These are phyloP conservation scores for Tricholoma sp. DNA, from an alignment of 768 basidiomycete species.

Conservation along the genomic window DNA sequence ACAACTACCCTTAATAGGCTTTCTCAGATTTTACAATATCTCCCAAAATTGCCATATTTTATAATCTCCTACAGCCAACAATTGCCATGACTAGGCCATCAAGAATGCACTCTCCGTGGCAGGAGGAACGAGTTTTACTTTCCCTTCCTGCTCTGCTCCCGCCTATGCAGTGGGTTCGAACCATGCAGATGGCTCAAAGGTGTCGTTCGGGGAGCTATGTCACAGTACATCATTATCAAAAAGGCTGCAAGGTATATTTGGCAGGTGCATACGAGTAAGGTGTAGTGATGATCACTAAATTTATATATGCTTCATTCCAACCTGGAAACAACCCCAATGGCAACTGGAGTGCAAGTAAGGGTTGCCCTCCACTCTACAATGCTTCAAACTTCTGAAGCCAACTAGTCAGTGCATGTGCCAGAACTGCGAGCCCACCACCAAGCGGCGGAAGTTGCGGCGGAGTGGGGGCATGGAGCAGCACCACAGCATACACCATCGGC, in stretches of 20 bases:
- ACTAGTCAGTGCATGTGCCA: constrained; percentile 51
- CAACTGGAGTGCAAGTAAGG: constrained; percentile 65
- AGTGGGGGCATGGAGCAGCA: constrained; percentile 46
- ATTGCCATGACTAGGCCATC: constrained; percentile 53
- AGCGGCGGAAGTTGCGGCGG: constrained; percentile 41
- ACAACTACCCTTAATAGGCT: background rate
- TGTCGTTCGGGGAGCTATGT: constrained; percentile 42
- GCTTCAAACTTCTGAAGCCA: constrained; percentile 1
- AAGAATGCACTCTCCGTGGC: constrained; percentile 55
- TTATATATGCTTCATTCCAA: constrained; percentile 42
- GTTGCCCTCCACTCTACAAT: background rate
- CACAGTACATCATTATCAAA: background rate
- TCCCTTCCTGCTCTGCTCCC: constrained; percentile 53
- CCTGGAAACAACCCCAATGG: constrained; percentile 44
- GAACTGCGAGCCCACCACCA: constrained; percentile 21
- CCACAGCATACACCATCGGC: constrained; percentile 46
- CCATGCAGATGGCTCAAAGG: constrained; percentile 49
- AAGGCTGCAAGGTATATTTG: constrained; percentile 47
- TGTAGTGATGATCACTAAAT: no score
- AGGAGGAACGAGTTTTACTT: constrained; percentile 66
- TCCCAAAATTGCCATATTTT: constrained; percentile 16
- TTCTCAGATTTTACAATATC: constrained; percentile 49
- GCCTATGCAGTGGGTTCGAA: constrained; percentile 43
- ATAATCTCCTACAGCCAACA: constrained; percentile 37
- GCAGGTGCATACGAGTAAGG: constrained; percentile 37